phyloP scores from a whole-genome alignment of 1,284 basidiomycete species.

The Irpex sp. region DNA sequence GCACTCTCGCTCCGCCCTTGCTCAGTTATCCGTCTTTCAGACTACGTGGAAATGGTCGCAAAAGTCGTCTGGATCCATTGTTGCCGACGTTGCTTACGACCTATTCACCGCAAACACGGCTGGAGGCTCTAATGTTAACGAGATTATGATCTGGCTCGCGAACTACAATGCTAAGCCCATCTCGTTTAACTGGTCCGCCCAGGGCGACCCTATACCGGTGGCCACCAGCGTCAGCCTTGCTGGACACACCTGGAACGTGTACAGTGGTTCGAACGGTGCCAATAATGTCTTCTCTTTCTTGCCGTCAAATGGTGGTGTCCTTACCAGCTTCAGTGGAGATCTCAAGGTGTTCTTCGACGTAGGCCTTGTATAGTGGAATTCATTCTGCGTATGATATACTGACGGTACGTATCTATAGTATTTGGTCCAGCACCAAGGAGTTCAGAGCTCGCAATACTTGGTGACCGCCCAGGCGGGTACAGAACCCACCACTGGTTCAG shows the following conservation, averaged over 20 bases:
- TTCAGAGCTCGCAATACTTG: conserved; percentile 47
- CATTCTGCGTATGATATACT: not conserved
- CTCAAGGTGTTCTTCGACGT: no score
- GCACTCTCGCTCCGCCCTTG: not conserved
- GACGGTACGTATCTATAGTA: conserved; percentile 34
- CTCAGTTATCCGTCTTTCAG: conserved; percentile 23
- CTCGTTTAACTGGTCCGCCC: conserved; percentile 41
- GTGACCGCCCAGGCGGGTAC: conserved; percentile 54
- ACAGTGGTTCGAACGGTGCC: conserved; percentile 21
- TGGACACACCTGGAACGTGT: conserved; percentile 57
- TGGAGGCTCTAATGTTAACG: conserved; percentile 49
- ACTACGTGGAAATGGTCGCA: conserved; percentile 43
- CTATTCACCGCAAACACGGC: conserved; percentile 54
- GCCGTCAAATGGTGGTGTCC: not conserved
- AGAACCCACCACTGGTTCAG: conserved; percentile 52
- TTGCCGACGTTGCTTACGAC: conserved; percentile 59
- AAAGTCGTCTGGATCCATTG: conserved; percentile 26
- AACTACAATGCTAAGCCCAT: conserved; percentile 58
- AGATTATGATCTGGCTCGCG: conserved; percentile 69
- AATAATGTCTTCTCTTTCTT: not conserved
- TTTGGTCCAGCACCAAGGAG: conserved; percentile 41
- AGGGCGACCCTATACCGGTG: conserved; percentile 45
- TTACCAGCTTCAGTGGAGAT: not conserved
- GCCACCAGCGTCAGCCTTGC: conserved; percentile 42
- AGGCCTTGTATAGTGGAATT: not conserved